Evolutionary conservation across 768 basidiomycete genomes (phyloP), one percentile per base, ranked within the genome.

Genomic region (Pleurotus citrinopileatus): DNA sequence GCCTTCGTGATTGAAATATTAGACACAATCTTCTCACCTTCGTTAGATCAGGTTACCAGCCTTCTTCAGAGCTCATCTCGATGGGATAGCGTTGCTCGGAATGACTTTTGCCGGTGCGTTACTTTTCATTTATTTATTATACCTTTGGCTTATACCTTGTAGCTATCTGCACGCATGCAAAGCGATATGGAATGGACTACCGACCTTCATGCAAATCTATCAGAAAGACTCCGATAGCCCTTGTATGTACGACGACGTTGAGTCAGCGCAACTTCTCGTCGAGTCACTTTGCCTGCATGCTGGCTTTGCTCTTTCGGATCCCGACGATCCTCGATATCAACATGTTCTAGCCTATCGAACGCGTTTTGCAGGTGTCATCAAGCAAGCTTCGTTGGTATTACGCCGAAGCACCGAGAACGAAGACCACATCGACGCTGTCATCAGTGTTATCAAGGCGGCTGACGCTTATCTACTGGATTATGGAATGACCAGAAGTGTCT

Each of bases 361-460:
- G 22, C 79, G 83, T 13, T 89, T 89, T 59, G 93, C 90, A 2
- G 68, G 80, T 29, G 70, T 91, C 9, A 68, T 91, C 32, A 83
- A 89, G 56, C 70, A 70, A 27, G 92, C 91, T 1, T 84, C 92
- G 2, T 73, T 70, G 19, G 75, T 82, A 13, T 70, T 94, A 34
- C 81, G 83, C 32, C 77, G 80, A 60, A 77, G 80, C 38, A 79
- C 75, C 10, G 80, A 79, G 40, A 83, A 80, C 28, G 91, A 92
- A 66, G 90, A 93, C 64, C 89, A 91, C 57, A 88, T 91, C 40
- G 95, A 98, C 65, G 88, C 91, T 3, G 83, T 96, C 27, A 78
- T 91, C 28, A 75, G 75, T 32, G 80, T 91, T 15, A 79, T 84
- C 20, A 83, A 83, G 42, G 86, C 84, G 3, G 85, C 92, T 40